Evolutionary conservation across 2,329 filamentous ascomycete species (phyloP).

Genomic region (Colletotrichum orchidophilum): DNA sequence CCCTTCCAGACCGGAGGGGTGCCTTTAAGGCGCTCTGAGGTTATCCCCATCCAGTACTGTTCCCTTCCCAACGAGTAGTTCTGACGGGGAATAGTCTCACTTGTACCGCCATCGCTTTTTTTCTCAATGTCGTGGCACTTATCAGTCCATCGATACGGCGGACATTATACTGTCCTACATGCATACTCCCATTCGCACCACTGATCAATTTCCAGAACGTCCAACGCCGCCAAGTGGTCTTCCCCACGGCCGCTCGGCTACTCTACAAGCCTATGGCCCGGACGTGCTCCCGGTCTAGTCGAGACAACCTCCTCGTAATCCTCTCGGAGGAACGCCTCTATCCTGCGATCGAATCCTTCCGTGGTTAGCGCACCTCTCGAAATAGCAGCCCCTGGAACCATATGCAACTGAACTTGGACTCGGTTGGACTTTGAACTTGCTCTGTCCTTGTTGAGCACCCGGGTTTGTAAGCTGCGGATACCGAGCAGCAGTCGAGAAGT

Average conservation of each 20-base stretch:
- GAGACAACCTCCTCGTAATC: slow-evolving; percentile 15
- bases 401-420: neutral
- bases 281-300: slow-evolving; percentile 2
- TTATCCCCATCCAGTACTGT: neutral
- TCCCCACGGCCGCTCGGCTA: slow-evolving; percentile 13
- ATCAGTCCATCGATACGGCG: slow-evolving; percentile 5
- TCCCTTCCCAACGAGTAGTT: neutral
- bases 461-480: neutral
- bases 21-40: neutral
- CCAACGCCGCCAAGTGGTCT: slow-evolving; percentile 6
- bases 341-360: neutral
- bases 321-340: neutral
- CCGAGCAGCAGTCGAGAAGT: neutral
- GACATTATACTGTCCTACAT: slow-evolving; percentile 11
- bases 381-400: slow-evolving; percentile 4
- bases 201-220: slow-evolving; percentile 5
- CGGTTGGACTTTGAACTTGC: neutral
- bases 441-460: neutral
- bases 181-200: neutral
- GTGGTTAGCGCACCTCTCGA: neutral
- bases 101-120: neutral
- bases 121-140: slow-evolving; percentile 3
- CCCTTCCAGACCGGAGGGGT: neutral
- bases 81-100: neutral
- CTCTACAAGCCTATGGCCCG: neutral